Conservation (phyloP, 1,284 basidiomycete species). For the Cronartium quercuum region DNA sequence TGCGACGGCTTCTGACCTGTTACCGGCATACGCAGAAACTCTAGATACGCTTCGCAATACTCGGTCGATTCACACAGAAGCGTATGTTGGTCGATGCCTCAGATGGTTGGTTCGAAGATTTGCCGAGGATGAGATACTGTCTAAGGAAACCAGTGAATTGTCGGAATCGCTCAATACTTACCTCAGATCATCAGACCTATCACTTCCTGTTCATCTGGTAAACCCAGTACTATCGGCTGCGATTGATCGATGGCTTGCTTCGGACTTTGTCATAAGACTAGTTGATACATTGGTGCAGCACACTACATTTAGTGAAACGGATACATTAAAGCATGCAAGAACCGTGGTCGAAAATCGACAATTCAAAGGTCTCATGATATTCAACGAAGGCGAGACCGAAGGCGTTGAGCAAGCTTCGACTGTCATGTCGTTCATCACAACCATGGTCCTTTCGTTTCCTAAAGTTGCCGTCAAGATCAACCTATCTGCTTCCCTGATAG, state of each 20-base stretch:
- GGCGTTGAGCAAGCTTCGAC: conserved; percentile 4
- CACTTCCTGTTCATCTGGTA: conserved; percentile 28
- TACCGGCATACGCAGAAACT: conserved; percentile 19
- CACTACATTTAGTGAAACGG: conserved; percentile 12
- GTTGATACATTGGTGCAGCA: conserved; percentile 1
- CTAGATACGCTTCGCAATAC: conserved; percentile 2
- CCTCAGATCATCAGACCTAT: not conserved
- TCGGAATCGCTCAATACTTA: conserved; percentile 1
- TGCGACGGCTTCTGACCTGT: not conserved
- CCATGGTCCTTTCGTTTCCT: conserved; percentile 12
- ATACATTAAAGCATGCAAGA: conserved; percentile 24
- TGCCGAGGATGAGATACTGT: conserved; percentile 18
- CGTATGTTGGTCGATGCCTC: conserved; percentile 26
- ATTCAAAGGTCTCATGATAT: conserved; percentile 33
- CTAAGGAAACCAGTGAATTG: conserved; percentile 12
- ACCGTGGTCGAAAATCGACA: conserved; percentile 22
- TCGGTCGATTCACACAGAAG: conserved; percentile 7
- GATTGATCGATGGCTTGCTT: conserved; percentile 15
- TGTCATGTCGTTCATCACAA: conserved; percentile 14
- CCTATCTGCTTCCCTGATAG: conserved; percentile 26
- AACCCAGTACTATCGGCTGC: conserved; percentile 27
- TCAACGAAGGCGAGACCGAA: not conserved
- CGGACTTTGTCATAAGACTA: conserved; percentile 14
- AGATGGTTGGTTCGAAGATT: conserved; percentile 36
- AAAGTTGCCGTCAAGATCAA: conserved; percentile 11